Percentiles rank a stretch among this genome's conserved stretches.
Conservation (phyloP, 352 stramenopile species). For the Globisporangium lucens region DNA sequence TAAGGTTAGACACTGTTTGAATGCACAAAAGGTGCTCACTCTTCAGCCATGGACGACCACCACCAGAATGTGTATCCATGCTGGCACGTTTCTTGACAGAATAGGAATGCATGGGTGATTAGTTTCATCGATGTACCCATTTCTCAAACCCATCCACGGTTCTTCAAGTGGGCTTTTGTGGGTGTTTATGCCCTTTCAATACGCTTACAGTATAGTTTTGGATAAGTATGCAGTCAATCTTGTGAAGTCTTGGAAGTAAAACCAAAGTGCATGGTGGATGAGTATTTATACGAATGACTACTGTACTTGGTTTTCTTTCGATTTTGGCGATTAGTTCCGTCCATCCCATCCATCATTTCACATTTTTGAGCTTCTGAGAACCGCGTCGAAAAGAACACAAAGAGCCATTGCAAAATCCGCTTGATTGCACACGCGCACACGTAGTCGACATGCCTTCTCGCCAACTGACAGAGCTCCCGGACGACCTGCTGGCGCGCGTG, state of each 20-base stretch:
- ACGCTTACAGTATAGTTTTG: background rate
- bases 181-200: background rate
- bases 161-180: background rate
- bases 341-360: background rate
- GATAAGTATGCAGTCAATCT: background rate
- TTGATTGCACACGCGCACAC: background rate
- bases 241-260: background rate
- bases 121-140: background rate
- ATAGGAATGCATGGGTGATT: background rate
- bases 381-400: background rate
- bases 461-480: slow-evolving; percentile 27
- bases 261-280: background rate
- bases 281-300: background rate
- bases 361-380: background rate
- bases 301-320: background rate
- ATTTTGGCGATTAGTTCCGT: background rate
- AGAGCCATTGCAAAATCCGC: background rate
- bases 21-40: background rate
- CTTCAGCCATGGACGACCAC: too few relatives aligned
- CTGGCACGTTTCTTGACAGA: background rate
- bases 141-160: background rate
- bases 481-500: slow-evolving; percentile 53
- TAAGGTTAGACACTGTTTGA: background rate
- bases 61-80: background rate
- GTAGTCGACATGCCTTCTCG: background rate